phyloP scores from a whole-genome alignment of 2,329 filamentous ascomycete species.

The Diplodia seriata region DNA sequence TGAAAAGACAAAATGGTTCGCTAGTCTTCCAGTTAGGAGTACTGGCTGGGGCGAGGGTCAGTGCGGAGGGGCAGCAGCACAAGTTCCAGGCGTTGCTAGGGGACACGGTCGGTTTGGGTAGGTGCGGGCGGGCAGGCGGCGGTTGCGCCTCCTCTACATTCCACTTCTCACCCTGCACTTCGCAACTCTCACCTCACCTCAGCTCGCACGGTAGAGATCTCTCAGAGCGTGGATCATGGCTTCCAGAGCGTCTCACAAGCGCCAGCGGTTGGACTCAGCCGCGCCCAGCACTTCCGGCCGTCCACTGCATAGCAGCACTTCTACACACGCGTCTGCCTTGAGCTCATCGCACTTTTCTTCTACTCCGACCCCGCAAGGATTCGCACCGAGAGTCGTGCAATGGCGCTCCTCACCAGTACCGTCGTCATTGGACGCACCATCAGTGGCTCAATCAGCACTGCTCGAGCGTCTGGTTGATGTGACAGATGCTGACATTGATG shows the following conservation, averaged over 20 bases:
- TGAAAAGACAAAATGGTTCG: too few species aligned
- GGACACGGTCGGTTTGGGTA: too few species aligned
- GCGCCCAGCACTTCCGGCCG: not conserved
- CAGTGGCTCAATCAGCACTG: not conserved
- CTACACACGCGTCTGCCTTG: not conserved
- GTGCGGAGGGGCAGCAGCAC: too few species aligned
- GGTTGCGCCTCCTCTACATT: not conserved
- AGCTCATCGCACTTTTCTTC: not conserved
- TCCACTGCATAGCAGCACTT: not conserved
- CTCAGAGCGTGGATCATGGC: not conserved
- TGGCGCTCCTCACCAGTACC: constrained; percentile 34
- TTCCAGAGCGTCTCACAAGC: constrained; percentile 11
- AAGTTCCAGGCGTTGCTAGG: too few species aligned
- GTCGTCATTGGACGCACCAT: constrained; percentile 26
- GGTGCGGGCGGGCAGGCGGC: too few species aligned
- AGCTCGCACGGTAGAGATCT: too few species aligned
- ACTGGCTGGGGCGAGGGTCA: too few species aligned
- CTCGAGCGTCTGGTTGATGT: constrained; percentile 40
- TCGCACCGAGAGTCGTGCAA: constrained; percentile 8
- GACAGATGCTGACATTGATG: constrained; percentile 51
- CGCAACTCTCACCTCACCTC: not conserved
- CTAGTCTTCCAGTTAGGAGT: too few species aligned
- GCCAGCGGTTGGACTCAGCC: not conserved
- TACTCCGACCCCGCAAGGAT: not conserved
- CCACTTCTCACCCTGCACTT: not conserved